A percentile compares a stretch with the other conserved stretches of the same genome.
Conservation (phyloP, 2,329 filamentous ascomycete species). For the Fusarium burgessii region DNA sequence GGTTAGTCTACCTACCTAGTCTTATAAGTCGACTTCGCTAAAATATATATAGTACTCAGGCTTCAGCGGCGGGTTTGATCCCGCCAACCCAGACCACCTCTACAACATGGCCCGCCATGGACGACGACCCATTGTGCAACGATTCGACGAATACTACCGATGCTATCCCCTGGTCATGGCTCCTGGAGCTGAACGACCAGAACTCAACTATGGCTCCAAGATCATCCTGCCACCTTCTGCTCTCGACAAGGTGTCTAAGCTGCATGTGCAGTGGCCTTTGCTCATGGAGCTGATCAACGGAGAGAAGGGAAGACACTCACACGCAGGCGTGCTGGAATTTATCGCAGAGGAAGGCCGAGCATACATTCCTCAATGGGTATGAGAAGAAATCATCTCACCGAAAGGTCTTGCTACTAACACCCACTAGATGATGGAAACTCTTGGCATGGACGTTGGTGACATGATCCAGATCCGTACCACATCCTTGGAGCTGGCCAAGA, state of each 20-base stretch:
- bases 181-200: conserved; percentile 86
- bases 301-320: conserved; percentile 81
- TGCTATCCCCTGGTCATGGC: conserved; percentile 97
- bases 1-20: conserved; percentile 28
- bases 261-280: conserved; percentile 98
- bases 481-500: conserved; percentile 86
- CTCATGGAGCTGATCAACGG: conserved; percentile 97
- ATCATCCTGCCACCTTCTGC: conserved; percentile 97
- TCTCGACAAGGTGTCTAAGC: conserved; percentile 92
- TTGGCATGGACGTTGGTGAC: conserved; percentile 90
- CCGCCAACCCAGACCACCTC: conserved; percentile 61
- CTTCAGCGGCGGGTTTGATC: conserved; percentile 59
- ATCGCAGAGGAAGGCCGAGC: conserved; percentile 97
- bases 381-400: conserved; percentile 34
- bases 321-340: conserved; percentile 96
- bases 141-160: conserved; percentile 98
- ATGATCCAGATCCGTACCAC: conserved; percentile 96
- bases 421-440: conserved; percentile 88
- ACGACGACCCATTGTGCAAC: conserved; percentile 69
- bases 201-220: conserved; percentile 96
- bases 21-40: conserved; percentile 4
- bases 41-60: conserved; percentile 49
- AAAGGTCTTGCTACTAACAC: conserved; percentile 36
- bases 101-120: conserved; percentile 61
- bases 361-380: conserved; percentile 94